Conservation (phyloP, 768 basidiomycete genomes). For the Mycena haematopus region DNA sequence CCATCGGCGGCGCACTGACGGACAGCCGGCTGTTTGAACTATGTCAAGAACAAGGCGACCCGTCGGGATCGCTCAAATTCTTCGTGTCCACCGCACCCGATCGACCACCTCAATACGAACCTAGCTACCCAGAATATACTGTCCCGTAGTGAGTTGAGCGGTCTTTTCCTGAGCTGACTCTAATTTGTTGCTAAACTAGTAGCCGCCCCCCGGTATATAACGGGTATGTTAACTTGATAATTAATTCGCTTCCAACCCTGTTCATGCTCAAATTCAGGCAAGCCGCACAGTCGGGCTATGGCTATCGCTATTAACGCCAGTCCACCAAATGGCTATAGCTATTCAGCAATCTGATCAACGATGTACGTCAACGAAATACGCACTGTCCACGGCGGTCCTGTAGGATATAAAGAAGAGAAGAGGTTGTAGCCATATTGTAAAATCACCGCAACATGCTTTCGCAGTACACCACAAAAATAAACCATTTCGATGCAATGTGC, state of each 20-base stretch:
- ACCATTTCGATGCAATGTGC: neutral
- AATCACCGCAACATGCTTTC: constrained; percentile 6
- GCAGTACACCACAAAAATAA: neutral
- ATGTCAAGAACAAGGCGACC: constrained; percentile 52
- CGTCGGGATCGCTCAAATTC: constrained; percentile 57
- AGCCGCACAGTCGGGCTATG: constrained; percentile 3
- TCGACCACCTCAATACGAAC: constrained; percentile 40
- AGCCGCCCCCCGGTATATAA: constrained; percentile 15
- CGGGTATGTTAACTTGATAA: constrained; percentile 11
- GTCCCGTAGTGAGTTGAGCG: constrained; percentile 8
- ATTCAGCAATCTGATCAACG: neutral
- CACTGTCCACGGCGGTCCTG: constrained; percentile 7
- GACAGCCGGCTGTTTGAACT: constrained; percentile 48
- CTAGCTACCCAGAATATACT: constrained; percentile 22
- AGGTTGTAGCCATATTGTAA: constrained; percentile 27
- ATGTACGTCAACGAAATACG: too few relatives aligned
- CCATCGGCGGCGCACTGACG: constrained; percentile 47
- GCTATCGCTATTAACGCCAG: constrained; percentile 20
- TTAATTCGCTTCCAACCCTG: neutral
- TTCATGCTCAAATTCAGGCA: constrained; percentile 9
- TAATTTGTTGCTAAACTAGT: neutral
- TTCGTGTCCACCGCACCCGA: constrained; percentile 55
- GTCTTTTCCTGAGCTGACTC: neutral
- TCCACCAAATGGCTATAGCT: constrained; percentile 13
- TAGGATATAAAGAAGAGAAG: constrained; percentile 24